Base-by-base conservation (phyloP, 2,329 filamentous ascomycete genomes). In the Aspergillus brasiliensis region DNA sequence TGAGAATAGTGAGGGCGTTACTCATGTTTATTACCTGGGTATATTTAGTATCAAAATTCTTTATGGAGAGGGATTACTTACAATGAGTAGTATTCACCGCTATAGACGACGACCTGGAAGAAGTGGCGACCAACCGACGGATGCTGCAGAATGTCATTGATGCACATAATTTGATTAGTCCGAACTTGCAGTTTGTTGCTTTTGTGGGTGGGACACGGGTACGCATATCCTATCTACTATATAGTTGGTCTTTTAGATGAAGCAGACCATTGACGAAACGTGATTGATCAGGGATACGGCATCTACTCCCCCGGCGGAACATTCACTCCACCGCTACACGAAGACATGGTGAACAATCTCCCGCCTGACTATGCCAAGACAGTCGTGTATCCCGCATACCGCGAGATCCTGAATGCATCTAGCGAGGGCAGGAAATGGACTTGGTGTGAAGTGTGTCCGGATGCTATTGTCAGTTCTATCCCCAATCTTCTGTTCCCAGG, bases 1-100 rank as follows among this genome's bases (percentile, higher is more conserved):
- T 5, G 55, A 65, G 11, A 69, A 73, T 51, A 64, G 78, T 8
- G 69, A 74, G 10, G 75, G 62, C 6, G 73, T 80, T 1, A 75
- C 77, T 0, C 76, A 79, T 59, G 71, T 80, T 2, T 80, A 74
- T 62, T 78, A 78, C 51, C 73, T 77, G 42, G 73, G 73, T 76
- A 52, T 3, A 53, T 31, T 13, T 17, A 21, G 3, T 3, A 27
- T 11, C 5, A 8, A 1, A 2, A 10, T 11, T 11, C 0, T 3
- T 42, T 11, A 10, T 3, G 5, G 10, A 21, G n/a, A 21, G 17
- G 1, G 11, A 13, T 34, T 34, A 5, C 38, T 46, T 3, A 55
- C 11, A 19, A 27, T 5, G 5, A 8, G 3, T 53, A 69, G 67
- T 63, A 2, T 69, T 69, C 38, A 46, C 61, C 4, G 62, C 67